These are phyloP conservation scores for Coniferiporia sulphurascens DNA, from an alignment of 1,284 basidiomycete species.

Conservation along the genomic window DNA sequence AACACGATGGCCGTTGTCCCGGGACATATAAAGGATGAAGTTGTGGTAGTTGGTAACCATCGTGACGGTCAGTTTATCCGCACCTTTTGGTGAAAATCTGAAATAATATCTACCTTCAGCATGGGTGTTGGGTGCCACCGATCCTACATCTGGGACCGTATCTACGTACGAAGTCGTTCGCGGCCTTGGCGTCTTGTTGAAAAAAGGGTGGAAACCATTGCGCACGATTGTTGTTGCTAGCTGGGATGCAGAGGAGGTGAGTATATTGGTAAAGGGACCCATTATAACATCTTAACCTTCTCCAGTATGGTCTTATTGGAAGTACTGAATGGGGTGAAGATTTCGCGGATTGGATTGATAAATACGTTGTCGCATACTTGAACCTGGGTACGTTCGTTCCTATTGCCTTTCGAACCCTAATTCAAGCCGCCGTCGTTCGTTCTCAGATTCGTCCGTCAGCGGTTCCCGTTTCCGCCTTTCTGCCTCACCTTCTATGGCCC, in stretches of 20 bases:
- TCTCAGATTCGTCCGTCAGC: constrained; percentile 55
- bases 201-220: constrained; percentile 85
- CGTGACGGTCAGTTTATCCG: constrained; percentile 59
- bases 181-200: constrained; percentile 70
- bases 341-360: constrained; percentile 74
- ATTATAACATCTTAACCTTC: background rate
- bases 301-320: constrained; percentile 80
- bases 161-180: constrained; percentile 81
- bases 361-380: constrained; percentile 79
- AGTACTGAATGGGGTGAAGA: constrained; percentile 90
- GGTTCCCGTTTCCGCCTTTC: constrained; percentile 58
- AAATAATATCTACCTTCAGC: background rate
- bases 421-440: background rate
- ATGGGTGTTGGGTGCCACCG: constrained; percentile 66
- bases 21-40: constrained; percentile 82
- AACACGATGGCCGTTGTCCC: constrained; percentile 90
- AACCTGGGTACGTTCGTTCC: constrained; percentile 60
- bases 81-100: background rate
- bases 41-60: constrained; percentile 83
- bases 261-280: constrained; percentile 2
- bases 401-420: constrained; percentile 2
- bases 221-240: constrained; percentile 83
- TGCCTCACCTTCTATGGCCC: constrained; percentile 77
- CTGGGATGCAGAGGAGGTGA: constrained; percentile 90
- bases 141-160: constrained; percentile 86